phyloP scores from a whole-genome alignment of 192 early-diverging fungal species.

The Coemansia sp. region DNA sequence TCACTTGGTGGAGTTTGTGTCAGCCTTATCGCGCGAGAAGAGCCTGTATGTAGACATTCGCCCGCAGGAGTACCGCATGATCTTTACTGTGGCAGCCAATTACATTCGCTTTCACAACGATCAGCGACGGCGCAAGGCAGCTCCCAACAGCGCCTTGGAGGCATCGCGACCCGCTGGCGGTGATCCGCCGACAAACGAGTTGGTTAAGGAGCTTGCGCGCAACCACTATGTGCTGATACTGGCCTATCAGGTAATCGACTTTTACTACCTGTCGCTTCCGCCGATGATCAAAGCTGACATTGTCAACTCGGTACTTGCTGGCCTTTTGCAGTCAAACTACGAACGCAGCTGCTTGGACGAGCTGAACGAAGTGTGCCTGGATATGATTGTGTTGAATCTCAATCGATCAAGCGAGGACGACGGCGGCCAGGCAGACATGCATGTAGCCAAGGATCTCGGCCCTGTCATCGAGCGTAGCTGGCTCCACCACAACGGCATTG shows the following conservation, averaged over 20 bases:
- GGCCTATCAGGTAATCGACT: conserved; percentile 89
- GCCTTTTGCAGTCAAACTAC: conserved; percentile 66
- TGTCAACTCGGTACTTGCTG: conserved; percentile 78
- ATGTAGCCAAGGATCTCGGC: conserved; percentile 37
- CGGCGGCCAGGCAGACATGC: conserved; percentile 48
- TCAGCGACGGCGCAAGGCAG: conserved; percentile 41
- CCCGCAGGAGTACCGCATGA: conserved; percentile 73
- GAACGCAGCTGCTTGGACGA: conserved; percentile 69
- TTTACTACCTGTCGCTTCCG: conserved; percentile 85
- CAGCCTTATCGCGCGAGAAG: conserved; percentile 78
- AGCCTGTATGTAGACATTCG: conserved; percentile 78
- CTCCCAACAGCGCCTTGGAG: conserved; percentile 1
- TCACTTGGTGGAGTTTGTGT: conserved; percentile 89
- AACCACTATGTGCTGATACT: conserved; percentile 82
- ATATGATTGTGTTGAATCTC: conserved; percentile 87
- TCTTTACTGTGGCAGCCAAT: conserved; percentile 90
- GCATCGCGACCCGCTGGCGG: not conserved
- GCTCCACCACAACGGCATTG: conserved; percentile 82
- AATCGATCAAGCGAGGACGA: conserved; percentile 30
- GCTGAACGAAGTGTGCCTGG: conserved; percentile 88
- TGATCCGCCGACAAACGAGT: not conserved
- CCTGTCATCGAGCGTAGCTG: conserved; percentile 67
- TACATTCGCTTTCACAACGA: conserved; percentile 68
- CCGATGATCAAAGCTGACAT: conserved; percentile 73
- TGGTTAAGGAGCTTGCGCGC: conserved; percentile 53